Conservation (phyloP, 371 early-diverging fungal species). For the Funneliformis caledonium region DNA sequence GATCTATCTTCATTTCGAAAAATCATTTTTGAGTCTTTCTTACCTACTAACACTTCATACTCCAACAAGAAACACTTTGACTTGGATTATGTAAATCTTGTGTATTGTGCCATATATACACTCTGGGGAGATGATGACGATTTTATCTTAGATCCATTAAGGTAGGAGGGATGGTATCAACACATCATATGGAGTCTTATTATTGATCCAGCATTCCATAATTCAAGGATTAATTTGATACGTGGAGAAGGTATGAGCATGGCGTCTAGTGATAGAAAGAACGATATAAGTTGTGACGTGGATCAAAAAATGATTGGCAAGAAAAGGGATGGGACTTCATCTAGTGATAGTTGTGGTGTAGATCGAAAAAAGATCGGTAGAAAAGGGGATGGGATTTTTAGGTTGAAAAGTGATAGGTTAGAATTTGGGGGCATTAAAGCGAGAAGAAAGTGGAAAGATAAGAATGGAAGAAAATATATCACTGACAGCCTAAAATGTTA, state of each 20-base stretch:
- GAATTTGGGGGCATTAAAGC: slow-evolving; percentile 28
- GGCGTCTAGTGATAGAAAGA: slow-evolving; percentile 12
- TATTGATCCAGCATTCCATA: slow-evolving; percentile 24
- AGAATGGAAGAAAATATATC: slow-evolving; percentile 17
- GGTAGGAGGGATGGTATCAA: slow-evolving; percentile 23
- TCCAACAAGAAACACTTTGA: slow-evolving; percentile 11
- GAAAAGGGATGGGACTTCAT: slow-evolving; percentile 11
- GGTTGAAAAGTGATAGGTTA: background rate
- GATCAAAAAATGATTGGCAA: background rate
- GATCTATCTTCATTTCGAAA: slow-evolving; percentile 18
- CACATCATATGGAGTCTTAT: slow-evolving; percentile 6
- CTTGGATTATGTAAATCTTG: slow-evolving; percentile 15
- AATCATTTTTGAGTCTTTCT: slow-evolving; percentile 31
- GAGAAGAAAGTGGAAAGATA: slow-evolving; percentile 2
- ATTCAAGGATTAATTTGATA: slow-evolving; percentile 16
- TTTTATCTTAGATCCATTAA: slow-evolving; percentile 6
- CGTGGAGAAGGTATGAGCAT: background rate
- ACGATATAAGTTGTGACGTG: background rate
- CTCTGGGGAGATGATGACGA: slow-evolving; percentile 14
- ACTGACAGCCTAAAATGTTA: slow-evolving; percentile 12
- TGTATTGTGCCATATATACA: background rate
- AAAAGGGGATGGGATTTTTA: slow-evolving; percentile 24
- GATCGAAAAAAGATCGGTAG: background rate
- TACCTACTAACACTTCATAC: background rate
- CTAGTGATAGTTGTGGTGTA: background rate